Conservation (phyloP, 164 flowering plant genomes). For the Houttuynia cordata region DNA sequence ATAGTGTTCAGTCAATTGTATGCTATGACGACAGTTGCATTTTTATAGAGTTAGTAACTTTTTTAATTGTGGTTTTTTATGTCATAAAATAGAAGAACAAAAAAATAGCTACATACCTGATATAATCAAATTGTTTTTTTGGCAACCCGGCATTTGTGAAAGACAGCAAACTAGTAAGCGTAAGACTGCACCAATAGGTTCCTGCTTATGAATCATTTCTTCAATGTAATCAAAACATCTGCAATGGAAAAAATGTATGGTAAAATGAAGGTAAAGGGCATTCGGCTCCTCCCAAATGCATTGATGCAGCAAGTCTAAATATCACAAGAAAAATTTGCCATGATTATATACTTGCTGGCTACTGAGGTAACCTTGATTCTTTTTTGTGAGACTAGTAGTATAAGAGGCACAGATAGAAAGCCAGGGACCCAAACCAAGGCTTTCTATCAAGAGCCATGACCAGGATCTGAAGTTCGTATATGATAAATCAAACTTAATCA, state of each 20-base stretch:
- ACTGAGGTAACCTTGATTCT: no score
- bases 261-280: neutral
- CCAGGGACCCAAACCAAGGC: no score
- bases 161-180: constrained; percentile 82
- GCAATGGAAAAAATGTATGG: constrained; percentile 13
- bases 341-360: no score
- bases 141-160: constrained; percentile 81
- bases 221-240: constrained; percentile 97
- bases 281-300: neutral
- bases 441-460: no score
- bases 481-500: no score
- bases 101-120: constrained; percentile 39
- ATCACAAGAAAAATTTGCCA: neutral
- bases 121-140: constrained; percentile 73
- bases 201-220: constrained; percentile 98
- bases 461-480: no score
- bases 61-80: neutral
- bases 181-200: constrained; percentile 62
- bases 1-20: no score
- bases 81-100: neutral
- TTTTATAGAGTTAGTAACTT: no score
- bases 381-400: no score
- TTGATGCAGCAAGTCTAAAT: neutral
- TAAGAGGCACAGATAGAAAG: no score
- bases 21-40: no score